Conservation (phyloP, 2,329 filamentous ascomycete species). For the Chalara sp. region DNA sequence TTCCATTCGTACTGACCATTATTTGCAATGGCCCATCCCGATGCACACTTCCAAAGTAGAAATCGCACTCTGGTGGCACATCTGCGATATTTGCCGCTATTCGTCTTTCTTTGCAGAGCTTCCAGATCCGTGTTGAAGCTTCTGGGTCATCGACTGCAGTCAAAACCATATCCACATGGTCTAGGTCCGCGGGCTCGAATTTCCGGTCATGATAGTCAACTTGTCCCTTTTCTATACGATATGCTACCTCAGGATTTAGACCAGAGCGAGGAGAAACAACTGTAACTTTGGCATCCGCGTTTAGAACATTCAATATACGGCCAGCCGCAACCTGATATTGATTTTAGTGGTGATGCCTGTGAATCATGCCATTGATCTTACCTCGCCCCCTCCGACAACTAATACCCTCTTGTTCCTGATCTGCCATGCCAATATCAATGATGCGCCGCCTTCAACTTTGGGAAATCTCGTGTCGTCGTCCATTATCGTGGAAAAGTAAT, state of each 20-base stretch:
- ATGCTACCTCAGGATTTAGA: conserved; percentile 81
- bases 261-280: conserved; percentile 75
- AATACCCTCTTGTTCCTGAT: conserved; percentile 81
- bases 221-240: conserved; percentile 68
- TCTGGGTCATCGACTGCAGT: conserved; percentile 89
- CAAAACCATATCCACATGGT: conserved; percentile 82
- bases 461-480: conserved; percentile 49
- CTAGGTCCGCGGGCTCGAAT: conserved; percentile 82
- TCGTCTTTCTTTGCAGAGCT: conserved; percentile 76
- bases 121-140: conserved; percentile 88
- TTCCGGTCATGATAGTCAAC: conserved; percentile 75
- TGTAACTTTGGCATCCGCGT: conserved; percentile 86
- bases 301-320: conserved; percentile 87
- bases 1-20: conserved; percentile 98
- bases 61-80: conserved; percentile 93
- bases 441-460: conserved; percentile 81
- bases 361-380: conserved; percentile 32
- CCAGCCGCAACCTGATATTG: conserved; percentile 80
- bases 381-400: conserved; percentile 94
- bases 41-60: conserved; percentile 96
- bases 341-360: conserved; percentile 15
- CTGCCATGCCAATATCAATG: conserved; percentile 93
- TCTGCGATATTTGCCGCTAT: conserved; percentile 95
- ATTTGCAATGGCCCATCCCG: conserved; percentile 92
- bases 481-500: too few species aligned